phyloP scores from a whole-genome alignment of 2,329 filamentous ascomycete genomes.

The Monosporascus sp. region DNA sequence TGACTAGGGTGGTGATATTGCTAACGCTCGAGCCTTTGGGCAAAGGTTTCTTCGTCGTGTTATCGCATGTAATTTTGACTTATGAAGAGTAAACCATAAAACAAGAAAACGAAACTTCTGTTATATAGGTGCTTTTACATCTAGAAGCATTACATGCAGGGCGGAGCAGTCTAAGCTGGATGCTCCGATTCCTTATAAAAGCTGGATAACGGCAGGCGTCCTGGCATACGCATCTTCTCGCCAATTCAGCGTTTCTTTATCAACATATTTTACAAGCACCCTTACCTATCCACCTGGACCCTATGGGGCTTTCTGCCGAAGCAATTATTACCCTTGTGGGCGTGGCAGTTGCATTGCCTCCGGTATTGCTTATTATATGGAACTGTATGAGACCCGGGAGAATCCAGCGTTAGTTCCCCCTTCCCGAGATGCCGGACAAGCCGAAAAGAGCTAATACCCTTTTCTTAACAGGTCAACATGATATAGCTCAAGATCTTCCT shows the following conservation, averaged over 20 bases:
- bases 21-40: slow-evolving; percentile 30
- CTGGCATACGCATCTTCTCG: no score
- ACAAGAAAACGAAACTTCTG: no score
- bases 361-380: neutral
- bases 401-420: neutral
- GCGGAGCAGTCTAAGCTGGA: no score
- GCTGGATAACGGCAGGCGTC: no score
- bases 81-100: no score
- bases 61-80: no score
- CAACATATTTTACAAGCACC: no score
- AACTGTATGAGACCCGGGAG: neutral
- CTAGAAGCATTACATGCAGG: no score
- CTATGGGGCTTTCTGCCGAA: neutral
- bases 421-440: neutral
- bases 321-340: neutral
- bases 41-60: no score
- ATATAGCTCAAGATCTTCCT: neutral
- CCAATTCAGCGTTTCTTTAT: no score
- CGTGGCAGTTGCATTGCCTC: neutral
- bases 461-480: neutral
- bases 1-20: slow-evolving; percentile 37
- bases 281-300: neutral
- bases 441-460: neutral
- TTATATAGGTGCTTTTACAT: no score
- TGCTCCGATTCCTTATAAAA: no score